phyloP scores from a whole-genome alignment of 192 early-diverging fungal species.

The Coemansia sp. region DNA sequence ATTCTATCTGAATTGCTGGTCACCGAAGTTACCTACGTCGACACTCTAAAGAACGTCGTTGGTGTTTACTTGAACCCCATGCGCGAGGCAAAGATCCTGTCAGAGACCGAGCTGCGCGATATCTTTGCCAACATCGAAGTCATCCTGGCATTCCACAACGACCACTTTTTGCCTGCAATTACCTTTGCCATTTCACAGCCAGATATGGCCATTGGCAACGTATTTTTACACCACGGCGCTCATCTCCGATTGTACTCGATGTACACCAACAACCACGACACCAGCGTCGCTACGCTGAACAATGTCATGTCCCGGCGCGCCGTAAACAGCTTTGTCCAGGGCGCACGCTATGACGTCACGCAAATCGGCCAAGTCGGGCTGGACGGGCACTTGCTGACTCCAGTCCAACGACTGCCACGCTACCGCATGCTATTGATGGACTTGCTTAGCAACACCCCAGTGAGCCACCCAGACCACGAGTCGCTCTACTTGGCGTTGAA shows the following conservation, averaged over 20 bases:
- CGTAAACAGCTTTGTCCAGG: slow-evolving; percentile 41
- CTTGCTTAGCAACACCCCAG: slow-evolving; percentile 78
- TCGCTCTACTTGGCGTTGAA: slow-evolving; percentile 65
- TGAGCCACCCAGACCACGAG: slow-evolving; percentile 78
- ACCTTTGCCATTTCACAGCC: slow-evolving; percentile 42
- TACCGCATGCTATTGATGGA: slow-evolving; percentile 88
- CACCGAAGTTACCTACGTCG: slow-evolving; percentile 89
- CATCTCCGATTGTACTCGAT: slow-evolving; percentile 84
- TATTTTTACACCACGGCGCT: slow-evolving; percentile 76
- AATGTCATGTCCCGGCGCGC: slow-evolving; percentile 53
- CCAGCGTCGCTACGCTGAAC: slow-evolving; percentile 65
- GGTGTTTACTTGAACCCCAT: slow-evolving; percentile 68
- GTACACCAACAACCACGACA: slow-evolving; percentile 87
- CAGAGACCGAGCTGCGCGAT: slow-evolving; percentile 63
- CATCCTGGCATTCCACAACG: slow-evolving; percentile 71
- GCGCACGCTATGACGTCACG: slow-evolving; percentile 56
- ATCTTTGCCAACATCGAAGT: slow-evolving; percentile 87
- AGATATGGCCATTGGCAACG: slow-evolving; percentile 65
- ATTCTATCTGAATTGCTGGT: slow-evolving; percentile 81
- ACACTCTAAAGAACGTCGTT: slow-evolving; percentile 74
- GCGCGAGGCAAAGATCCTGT: slow-evolving; percentile 56
- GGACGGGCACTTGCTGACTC: slow-evolving; percentile 84
- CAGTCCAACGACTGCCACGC: slow-evolving; percentile 93
- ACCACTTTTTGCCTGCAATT: slow-evolving; percentile 67
- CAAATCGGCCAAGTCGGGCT: slow-evolving; percentile 81